phyloP scores from a whole-genome alignment of 768 basidiomycete genomes.

The Sporobolomyces phaffii region DNA sequence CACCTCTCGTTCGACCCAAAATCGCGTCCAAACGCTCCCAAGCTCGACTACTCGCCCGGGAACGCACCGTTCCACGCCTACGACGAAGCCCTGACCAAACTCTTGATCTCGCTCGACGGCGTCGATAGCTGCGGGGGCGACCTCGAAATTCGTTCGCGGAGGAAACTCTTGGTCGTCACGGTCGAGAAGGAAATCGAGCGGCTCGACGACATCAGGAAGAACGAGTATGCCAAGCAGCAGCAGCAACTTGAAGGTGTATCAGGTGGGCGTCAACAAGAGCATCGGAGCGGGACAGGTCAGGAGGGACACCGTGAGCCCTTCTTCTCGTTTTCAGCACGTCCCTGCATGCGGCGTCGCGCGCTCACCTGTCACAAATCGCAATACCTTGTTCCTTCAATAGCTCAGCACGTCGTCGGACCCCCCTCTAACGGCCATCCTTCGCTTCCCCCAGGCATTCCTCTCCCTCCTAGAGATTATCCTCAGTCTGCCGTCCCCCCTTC shows the following conservation, averaged over 20 bases:
- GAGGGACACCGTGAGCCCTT: background rate
- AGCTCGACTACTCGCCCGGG: conserved; percentile 58
- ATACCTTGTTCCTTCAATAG: too few species aligned
- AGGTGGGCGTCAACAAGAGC: too few species aligned
- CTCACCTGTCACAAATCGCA: too few species aligned
- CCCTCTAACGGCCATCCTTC: background rate
- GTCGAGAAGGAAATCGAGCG: conserved; percentile 60
- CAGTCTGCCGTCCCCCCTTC: background rate
- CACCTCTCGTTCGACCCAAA: conserved; percentile 1
- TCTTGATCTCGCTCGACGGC: conserved; percentile 63
- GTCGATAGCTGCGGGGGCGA: conserved; percentile 60
- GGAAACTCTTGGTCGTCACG: conserved; percentile 55
- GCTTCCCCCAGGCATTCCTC: background rate
- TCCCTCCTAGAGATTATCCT: conserved; percentile 2
- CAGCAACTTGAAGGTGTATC: background rate
- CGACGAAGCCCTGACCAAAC: conserved; percentile 57
- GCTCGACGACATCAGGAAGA: conserved; percentile 49
- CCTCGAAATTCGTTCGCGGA: conserved; percentile 52
- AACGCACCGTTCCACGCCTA: conserved; percentile 62
- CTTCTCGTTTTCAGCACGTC: background rate
- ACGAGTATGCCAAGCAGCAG: background rate
- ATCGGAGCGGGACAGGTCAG: too few species aligned
- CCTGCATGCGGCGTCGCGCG: too few species aligned
- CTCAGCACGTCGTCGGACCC: background rate
- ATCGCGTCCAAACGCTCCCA: conserved; percentile 28